Conservation (phyloP, 2,329 filamentous ascomycete species). For the Colletotrichum abscissum region DNA sequence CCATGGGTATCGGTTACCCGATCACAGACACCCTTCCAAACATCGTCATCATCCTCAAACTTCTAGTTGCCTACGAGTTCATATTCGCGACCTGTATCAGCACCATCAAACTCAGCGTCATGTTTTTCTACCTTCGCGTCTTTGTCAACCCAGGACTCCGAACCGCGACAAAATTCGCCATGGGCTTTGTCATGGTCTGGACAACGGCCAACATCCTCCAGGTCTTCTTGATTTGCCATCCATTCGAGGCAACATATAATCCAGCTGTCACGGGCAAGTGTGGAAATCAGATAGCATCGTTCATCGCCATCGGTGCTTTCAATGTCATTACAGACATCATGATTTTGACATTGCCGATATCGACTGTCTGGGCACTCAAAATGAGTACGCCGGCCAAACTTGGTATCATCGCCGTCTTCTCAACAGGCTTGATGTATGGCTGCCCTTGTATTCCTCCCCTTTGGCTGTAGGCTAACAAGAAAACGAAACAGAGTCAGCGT, state of each 20-base stretch:
- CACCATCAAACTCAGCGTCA: slow-evolving; percentile 52
- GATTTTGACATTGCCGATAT: slow-evolving; percentile 50
- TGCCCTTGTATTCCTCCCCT: background rate
- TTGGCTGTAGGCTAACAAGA: background rate
- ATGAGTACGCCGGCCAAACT: slow-evolving; percentile 43
- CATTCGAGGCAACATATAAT: slow-evolving; percentile 40
- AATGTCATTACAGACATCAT: slow-evolving; percentile 51
- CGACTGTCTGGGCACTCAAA: slow-evolving; percentile 49
- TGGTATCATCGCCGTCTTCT: slow-evolving; percentile 41
- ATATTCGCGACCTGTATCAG: slow-evolving; percentile 48
- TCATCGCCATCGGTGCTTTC: slow-evolving; percentile 50
- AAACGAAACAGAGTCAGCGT: slow-evolving; percentile 35
- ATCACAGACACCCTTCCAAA: slow-evolving; percentile 40
- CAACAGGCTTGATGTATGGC: slow-evolving; percentile 41
- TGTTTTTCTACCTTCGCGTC: slow-evolving; percentile 54
- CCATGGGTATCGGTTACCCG: slow-evolving; percentile 40
- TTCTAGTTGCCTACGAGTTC: slow-evolving; percentile 51
- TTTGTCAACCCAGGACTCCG: slow-evolving; percentile 47
- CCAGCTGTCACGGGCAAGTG: slow-evolving; percentile 44
- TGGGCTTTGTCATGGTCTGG: slow-evolving; percentile 45
- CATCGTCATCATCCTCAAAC: slow-evolving; percentile 40
- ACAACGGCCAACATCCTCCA: slow-evolving; percentile 38
- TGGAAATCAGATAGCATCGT: slow-evolving; percentile 48
- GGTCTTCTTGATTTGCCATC: slow-evolving; percentile 42
- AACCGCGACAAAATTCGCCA: slow-evolving; percentile 41